phyloP scores from a whole-genome alignment of 108 stramenopile species.

The Aureococcus anophagefferens region DNA sequence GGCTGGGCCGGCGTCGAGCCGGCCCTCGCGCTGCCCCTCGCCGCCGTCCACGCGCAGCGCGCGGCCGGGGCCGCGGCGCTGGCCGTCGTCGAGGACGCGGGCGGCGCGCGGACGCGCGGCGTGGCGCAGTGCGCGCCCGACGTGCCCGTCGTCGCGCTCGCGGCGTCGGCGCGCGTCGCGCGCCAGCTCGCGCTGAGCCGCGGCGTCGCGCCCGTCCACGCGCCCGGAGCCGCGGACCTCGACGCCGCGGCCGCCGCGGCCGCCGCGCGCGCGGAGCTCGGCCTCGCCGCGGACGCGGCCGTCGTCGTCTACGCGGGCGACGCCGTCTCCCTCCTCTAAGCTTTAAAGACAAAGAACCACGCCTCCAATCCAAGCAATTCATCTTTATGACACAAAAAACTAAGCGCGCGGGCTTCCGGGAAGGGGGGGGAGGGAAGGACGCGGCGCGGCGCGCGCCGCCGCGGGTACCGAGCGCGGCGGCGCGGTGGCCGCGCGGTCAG shows the following conservation, averaged over 20 bases:
- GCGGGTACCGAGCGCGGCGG: too few species aligned
- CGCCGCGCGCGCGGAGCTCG: neutral
- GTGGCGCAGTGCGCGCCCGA: neutral
- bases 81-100: neutral
- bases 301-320: neutral
- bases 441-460: too few species aligned
- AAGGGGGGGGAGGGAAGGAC: too few species aligned
- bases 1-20: neutral
- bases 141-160: neutral
- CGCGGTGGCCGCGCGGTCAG: too few species aligned
- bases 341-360: too few species aligned
- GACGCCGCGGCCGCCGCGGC: neutral
- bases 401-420: too few species aligned
- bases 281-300: neutral
- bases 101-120: neutral
- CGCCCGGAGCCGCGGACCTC: neutral
- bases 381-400: too few species aligned
- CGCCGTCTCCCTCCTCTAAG: neutral
- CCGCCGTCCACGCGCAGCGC: neutral
- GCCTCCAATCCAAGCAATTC: too few species aligned
- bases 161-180: constrained; percentile 24
- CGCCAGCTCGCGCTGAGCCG: constrained; percentile 65
- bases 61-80: neutral
- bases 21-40: neutral
- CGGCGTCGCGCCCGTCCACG: constrained; percentile 57